Evolutionary conservation across 225 moss, liverwort and hornwort species (phyloP), one percentile per base, ranked within the genome.

Genomic region (Physcomitrellopsis africana): DNA sequence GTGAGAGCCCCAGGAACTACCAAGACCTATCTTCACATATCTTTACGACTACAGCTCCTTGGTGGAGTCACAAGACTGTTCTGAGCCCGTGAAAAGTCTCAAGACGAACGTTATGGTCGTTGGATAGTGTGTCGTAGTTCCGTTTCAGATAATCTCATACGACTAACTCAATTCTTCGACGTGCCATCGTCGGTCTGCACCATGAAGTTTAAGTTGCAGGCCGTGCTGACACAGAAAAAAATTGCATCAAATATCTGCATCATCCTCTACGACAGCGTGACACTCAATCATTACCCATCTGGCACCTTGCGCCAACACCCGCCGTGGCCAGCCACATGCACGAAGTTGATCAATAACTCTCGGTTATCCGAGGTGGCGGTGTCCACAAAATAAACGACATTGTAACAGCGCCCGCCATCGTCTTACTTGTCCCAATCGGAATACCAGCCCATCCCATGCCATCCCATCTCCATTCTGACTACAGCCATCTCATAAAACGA

Each of bases 161-260:
- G 63, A 64, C 77, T 60, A 70, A 9, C 74, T 64, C 63, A 67
- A 78, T 57, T 7, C 42, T 29, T 48, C 58, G 76, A 69, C 80
- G 77, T 84, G 83, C 83, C 76, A 83, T 14, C 80, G 58, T 80
- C 72, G 46, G 75, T 65, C 65, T 47, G 64, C 32, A 2, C 32
- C 72, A 58, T 59, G 68, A 1, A 0, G n/a, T 3, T 11, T 2
- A 49, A 11, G 11, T 62, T 14, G 14, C 44, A 42, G 20, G 16
- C 18, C 11, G 11, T 10, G 44, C 80, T 80, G 83, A 73, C 83
- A 69, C 23, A 9, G 27, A 24, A 37, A 37, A 24, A 37, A 37
- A 37, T 72, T 76, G 68, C 62, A 79, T 55, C 72, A 76, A 75
- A 85, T 85, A 37, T 79, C 72, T 69, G 76, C 60, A 71, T 24